A percentile compares a stretch with the other conserved stretches of the same genome.
Conservation (phyloP, 2,329 filamentous ascomycete genomes). For the Aspergillus sp. region DNA sequence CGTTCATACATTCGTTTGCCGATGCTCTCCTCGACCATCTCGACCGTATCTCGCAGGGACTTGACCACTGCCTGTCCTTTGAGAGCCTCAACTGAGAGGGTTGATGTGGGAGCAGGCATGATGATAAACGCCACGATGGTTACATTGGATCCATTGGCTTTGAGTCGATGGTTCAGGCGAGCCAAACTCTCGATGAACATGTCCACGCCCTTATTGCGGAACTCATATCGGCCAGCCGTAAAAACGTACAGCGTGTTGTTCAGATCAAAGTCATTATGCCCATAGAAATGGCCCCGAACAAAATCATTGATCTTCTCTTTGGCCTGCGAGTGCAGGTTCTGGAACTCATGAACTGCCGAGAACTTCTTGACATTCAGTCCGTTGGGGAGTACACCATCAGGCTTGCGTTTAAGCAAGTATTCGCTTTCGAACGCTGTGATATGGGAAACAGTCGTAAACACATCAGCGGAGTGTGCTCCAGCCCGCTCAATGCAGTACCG, state of each 20-base stretch:
- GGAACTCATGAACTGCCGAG: constrained; percentile 96
- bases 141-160: constrained; percentile 73
- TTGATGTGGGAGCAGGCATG: constrained; percentile 94
- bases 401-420: constrained; percentile 93
- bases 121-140: constrained; percentile 98
- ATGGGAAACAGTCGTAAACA: constrained; percentile 97
- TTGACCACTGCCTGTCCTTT: constrained; percentile 98
- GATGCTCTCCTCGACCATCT: constrained; percentile 85
- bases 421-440: constrained; percentile 98
- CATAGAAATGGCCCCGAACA: constrained; percentile 95
- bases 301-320: constrained; percentile 99
- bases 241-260: constrained; percentile 98
- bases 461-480: constrained; percentile 82
- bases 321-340: constrained; percentile 91
- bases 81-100: constrained; percentile 86
- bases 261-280: constrained; percentile 92
- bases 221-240: constrained; percentile 94
- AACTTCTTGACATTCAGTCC: constrained; percentile 98
- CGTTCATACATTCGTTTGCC: constrained; percentile 92
- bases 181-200: constrained; percentile 99
- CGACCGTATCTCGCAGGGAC: constrained; percentile 83
- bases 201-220: constrained; percentile 95
- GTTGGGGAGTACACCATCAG: constrained; percentile 91
- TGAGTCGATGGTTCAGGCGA: constrained; percentile 86
- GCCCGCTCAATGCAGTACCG: constrained; percentile 96